phyloP scores from a whole-genome alignment of 768 basidiomycete species.

The Lentinula detonsa region DNA sequence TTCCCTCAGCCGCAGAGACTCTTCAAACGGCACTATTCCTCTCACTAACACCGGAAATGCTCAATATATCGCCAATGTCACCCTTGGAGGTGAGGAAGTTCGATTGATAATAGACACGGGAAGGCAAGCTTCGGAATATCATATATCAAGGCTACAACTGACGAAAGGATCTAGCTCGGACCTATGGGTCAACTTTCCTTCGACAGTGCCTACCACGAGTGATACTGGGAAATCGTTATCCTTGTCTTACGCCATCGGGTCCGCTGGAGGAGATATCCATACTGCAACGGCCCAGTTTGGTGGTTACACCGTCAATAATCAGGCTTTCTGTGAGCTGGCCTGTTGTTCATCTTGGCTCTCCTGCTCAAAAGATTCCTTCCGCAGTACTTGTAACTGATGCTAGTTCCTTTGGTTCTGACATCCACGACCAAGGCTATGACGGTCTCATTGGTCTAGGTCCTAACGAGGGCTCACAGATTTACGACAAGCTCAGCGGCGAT shows the following conservation, averaged over 20 bases:
- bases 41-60: slow-evolving; percentile 65
- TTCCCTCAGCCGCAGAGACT: slow-evolving; percentile 19
- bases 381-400: slow-evolving; percentile 61
- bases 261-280: slow-evolving; percentile 55
- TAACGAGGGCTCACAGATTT: slow-evolving; percentile 61
- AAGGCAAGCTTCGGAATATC: slow-evolving; percentile 37
- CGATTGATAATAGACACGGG: slow-evolving; percentile 72
- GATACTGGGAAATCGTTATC: slow-evolving; percentile 53
- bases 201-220: slow-evolving; percentile 7
- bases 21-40: slow-evolving; percentile 31
- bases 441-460: slow-evolving; percentile 80
- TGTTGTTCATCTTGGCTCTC: not conserved
- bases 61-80: slow-evolving; percentile 69
- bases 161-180: slow-evolving; percentile 47
- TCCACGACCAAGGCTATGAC: slow-evolving; percentile 55
- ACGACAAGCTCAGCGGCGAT: slow-evolving; percentile 41
- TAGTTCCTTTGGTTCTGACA: slow-evolving; percentile 56
- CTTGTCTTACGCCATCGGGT: slow-evolving; percentile 65
- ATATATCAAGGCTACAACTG: not conserved
- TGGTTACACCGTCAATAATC: slow-evolving; percentile 51
- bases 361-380: not conserved
- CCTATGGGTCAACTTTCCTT: slow-evolving; percentile 58
- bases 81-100: slow-evolving; percentile 51
- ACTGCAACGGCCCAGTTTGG: slow-evolving; percentile 48
- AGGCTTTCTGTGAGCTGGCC: slow-evolving; percentile 55